Conservation (phyloP, 2,329 filamentous ascomycete genomes). For the Trichoderma simmonsii region DNA sequence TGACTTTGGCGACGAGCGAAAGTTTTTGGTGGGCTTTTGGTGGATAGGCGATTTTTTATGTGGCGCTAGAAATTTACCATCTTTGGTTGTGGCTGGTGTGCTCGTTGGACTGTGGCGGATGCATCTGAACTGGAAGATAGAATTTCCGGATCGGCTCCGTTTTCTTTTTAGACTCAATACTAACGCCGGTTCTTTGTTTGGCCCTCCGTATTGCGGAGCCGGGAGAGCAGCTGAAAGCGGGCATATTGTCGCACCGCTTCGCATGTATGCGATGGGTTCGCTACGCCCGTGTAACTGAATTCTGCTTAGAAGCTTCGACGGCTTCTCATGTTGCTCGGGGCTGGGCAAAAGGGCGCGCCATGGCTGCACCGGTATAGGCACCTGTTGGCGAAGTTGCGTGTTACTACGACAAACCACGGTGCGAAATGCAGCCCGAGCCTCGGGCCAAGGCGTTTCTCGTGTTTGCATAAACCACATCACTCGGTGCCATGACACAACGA, state of each 20-base stretch:
- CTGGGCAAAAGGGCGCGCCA: neutral
- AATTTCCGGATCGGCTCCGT: neutral
- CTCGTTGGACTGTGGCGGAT: neutral
- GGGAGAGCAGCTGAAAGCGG: neutral
- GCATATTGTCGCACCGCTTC: neutral
- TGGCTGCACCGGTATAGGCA: neutral
- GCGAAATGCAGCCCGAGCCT: neutral
- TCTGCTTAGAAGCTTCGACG: neutral
- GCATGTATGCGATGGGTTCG: neutral
- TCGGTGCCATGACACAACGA: neutral
- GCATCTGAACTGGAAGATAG: neutral
- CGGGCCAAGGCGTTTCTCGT: neutral
- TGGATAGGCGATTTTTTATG: neutral
- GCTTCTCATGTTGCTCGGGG: neutral
- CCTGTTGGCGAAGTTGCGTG: slow-evolving; percentile 1
- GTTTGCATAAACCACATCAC: neutral
- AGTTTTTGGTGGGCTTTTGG: neutral
- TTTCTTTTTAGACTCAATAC: neutral
- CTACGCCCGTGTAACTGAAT: neutral
- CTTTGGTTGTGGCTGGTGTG: neutral
- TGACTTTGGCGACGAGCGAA: slow-evolving; percentile 25
- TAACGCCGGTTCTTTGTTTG: neutral
- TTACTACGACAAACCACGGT: neutral
- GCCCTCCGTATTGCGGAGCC: neutral
- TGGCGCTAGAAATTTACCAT: neutral